Conservation (phyloP, 2,329 filamentous ascomycete species). For the Thelonectria blattea region DNA sequence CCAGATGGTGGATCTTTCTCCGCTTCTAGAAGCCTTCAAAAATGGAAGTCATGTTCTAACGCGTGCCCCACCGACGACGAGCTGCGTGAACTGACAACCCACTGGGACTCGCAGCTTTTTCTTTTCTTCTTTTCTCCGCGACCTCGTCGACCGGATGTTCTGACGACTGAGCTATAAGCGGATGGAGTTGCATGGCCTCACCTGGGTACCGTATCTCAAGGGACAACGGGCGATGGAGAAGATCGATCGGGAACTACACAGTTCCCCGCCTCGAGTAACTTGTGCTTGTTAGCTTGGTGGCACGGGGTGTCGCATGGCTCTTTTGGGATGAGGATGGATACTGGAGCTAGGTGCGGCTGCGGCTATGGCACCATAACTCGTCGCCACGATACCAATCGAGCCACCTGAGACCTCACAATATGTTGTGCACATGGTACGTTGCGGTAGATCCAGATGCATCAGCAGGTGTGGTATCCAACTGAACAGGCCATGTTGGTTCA, state of each 20-base stretch:
- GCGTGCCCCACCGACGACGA: conserved; percentile 2
- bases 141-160: not conserved
- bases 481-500: not conserved
- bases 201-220: not conserved
- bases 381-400: conserved; percentile 20
- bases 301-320: not conserved
- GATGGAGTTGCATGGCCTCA: not conserved
- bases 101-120: not conserved
- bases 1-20: conserved; percentile 4
- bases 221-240: not conserved
- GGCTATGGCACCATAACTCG: conserved; percentile 27
- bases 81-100: conserved; percentile 13
- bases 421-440: not conserved
- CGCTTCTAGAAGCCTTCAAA: conserved; percentile 18
- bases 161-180: not conserved
- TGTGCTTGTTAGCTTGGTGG: conserved; percentile 1
- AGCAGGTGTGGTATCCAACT: not conserved
- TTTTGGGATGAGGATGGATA: not conserved
- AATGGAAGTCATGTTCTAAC: not conserved
- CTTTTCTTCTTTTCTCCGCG: not conserved
- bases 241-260: not conserved
- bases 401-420: conserved; percentile 10
- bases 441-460: not conserved
- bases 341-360: conserved; percentile 10
- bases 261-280: not conserved